Evolutionary conservation across 2,329 filamentous ascomycete genomes (phyloP).

Genomic region (Fusarium beomiforme): DNA sequence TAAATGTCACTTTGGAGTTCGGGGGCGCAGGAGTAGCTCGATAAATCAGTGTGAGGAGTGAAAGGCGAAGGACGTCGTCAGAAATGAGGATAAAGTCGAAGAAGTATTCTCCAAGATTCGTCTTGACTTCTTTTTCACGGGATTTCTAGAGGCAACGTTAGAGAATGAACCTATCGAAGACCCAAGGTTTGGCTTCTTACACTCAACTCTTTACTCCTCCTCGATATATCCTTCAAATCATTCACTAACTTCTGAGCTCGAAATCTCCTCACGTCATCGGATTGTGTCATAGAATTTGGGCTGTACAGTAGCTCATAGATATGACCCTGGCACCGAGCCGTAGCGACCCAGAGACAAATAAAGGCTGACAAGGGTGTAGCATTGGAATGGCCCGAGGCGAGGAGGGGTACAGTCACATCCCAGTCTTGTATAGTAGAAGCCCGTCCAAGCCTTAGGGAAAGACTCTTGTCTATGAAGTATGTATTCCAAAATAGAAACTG

Average conservation of each 20-base stretch:
- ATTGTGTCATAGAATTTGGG: slow-evolving; percentile 51
- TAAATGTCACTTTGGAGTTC: slow-evolving; percentile 49
- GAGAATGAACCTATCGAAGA: not conserved
- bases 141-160: slow-evolving; percentile 7
- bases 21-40: slow-evolving; percentile 50
- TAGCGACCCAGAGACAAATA: slow-evolving; percentile 59
- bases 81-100: slow-evolving; percentile 50
- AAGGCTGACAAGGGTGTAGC: slow-evolving; percentile 44
- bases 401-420: slow-evolving; percentile 59
- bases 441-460: slow-evolving; percentile 64
- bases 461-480: slow-evolving; percentile 65
- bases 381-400: slow-evolving; percentile 46
- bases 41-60: slow-evolving; percentile 55
- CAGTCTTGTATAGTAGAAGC: slow-evolving; percentile 65
- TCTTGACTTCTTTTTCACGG: slow-evolving; percentile 40
- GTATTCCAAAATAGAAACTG: slow-evolving; percentile 64
- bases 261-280: slow-evolving; percentile 45
- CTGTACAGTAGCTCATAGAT: slow-evolving; percentile 66
- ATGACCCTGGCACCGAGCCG: slow-evolving; percentile 64
- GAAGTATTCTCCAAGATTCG: slow-evolving; percentile 43
- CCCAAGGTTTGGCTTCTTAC: slow-evolving; percentile 15
- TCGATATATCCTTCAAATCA: slow-evolving; percentile 46
- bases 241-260: slow-evolving; percentile 47
- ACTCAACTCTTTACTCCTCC: slow-evolving; percentile 17
- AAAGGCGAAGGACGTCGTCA: slow-evolving; percentile 55